Conservation (phyloP, 2,329 filamentous ascomycete genomes). For the Arthrobotrys entomopaga region DNA sequence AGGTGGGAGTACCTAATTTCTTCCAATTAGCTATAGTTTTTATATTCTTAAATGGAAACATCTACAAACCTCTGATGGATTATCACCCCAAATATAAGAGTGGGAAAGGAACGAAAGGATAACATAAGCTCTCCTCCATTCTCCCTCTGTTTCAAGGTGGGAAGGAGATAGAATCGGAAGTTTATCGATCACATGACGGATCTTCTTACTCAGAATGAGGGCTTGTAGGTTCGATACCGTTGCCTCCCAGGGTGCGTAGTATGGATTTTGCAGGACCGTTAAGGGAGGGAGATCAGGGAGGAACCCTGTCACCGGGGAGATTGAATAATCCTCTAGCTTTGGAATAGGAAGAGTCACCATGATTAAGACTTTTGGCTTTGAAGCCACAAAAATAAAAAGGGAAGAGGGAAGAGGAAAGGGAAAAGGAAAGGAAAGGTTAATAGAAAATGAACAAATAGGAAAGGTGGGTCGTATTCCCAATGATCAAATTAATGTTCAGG, state of each 20-base stretch:
- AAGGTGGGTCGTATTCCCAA: no score
- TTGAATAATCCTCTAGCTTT: slow-evolving; percentile 78
- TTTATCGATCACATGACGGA: slow-evolving; percentile 80
- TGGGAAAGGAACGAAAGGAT: slow-evolving; percentile 83
- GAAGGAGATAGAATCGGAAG: slow-evolving; percentile 85
- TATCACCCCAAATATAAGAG: slow-evolving; percentile 88
- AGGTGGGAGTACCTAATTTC: slow-evolving; percentile 73
- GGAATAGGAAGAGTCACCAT: slow-evolving; percentile 71
- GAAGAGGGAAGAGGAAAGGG: neutral
- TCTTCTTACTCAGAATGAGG: slow-evolving; percentile 82
- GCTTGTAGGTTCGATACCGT: slow-evolving; percentile 86
- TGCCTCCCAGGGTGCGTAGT: slow-evolving; percentile 95
- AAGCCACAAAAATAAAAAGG: neutral
- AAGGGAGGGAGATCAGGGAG: slow-evolving; percentile 83
- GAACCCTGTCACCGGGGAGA: slow-evolving; percentile 83
- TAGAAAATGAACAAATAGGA: no score
- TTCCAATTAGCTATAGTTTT: neutral
- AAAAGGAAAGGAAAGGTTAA: neutral
- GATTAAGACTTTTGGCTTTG: neutral
- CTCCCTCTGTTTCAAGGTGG: slow-evolving; percentile 81
- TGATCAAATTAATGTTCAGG: no score
- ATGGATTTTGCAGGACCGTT: slow-evolving; percentile 81
- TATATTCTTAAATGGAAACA: neutral
- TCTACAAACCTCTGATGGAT: slow-evolving; percentile 74
- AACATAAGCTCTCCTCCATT: slow-evolving; percentile 90